Conservation (phyloP, 2,329 filamentous ascomycete species). For the Penicillium griseofulvum region DNA sequence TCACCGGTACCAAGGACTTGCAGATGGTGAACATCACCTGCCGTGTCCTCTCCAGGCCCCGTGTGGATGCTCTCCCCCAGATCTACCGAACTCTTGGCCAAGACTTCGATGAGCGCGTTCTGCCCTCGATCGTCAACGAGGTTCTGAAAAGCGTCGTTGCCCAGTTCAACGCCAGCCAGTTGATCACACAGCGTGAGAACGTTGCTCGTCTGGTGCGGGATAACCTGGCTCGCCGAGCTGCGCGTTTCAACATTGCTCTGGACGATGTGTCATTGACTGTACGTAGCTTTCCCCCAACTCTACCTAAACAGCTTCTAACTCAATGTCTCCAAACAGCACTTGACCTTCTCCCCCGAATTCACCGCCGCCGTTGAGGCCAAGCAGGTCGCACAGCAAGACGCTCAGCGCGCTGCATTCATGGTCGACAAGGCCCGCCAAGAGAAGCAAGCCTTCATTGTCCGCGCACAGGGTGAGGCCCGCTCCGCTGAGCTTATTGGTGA, state of each 20-base stretch:
- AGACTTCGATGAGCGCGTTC: slow-evolving; percentile 94
- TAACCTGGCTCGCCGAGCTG: slow-evolving; percentile 84
- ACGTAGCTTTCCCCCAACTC: slow-evolving; percentile 34
- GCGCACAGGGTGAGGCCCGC: slow-evolving; percentile 97
- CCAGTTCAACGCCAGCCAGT: slow-evolving; percentile 96
- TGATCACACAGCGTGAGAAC: slow-evolving; percentile 98
- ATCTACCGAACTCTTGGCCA: slow-evolving; percentile 94
- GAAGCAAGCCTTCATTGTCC: slow-evolving; percentile 98
- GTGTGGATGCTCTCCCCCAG: slow-evolving; percentile 83
- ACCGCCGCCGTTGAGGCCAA: slow-evolving; percentile 68
- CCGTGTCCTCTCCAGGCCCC: slow-evolving; percentile 91
- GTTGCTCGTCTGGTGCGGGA: slow-evolving; percentile 88
- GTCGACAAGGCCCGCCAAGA: slow-evolving; percentile 99
- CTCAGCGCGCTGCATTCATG: slow-evolving; percentile 92
- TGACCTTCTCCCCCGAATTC: slow-evolving; percentile 68
- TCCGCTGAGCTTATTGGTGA: slow-evolving; percentile 98
- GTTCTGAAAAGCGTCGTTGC: slow-evolving; percentile 98
- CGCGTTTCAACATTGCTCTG: slow-evolving; percentile 93
- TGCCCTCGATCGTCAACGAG: slow-evolving; percentile 98
- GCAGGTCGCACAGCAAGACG: slow-evolving; percentile 79
- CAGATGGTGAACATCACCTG: slow-evolving; percentile 99
- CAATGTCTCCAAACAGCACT: slow-evolving; percentile 47
- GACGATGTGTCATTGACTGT: slow-evolving; percentile 97
- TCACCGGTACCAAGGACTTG: slow-evolving; percentile 97
- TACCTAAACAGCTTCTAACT: slow-evolving; percentile 5